Evolutionary conservation across 345 rosid species (phyloP).

Genomic region (Cardiospermum halicacabum): DNA sequence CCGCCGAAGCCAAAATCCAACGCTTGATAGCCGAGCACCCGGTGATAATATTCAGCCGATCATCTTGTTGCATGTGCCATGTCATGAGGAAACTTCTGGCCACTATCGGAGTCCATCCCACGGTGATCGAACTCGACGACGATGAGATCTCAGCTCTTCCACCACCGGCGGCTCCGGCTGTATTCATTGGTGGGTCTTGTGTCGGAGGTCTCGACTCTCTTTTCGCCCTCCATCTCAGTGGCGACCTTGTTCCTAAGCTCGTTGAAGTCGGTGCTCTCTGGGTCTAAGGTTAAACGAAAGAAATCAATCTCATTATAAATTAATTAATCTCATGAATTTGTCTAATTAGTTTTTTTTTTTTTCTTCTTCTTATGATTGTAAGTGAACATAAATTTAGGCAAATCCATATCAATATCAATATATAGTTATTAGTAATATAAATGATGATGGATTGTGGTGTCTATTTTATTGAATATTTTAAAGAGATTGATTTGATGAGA

Average conservation of each 20-base stretch:
- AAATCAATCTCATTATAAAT: no score
- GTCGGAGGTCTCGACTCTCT: slow-evolving; percentile 93
- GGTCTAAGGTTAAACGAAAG: no score
- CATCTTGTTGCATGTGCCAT: slow-evolving; percentile 96
- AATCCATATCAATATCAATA: neutral
- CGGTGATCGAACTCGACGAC: slow-evolving; percentile 90
- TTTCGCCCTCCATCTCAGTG: slow-evolving; percentile 80
- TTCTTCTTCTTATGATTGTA: neutral
- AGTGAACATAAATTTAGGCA: slow-evolving; percentile 14
- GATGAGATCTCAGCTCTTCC: slow-evolving; percentile 72
- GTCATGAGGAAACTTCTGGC: slow-evolving; percentile 82
- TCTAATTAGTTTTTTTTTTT: neutral
- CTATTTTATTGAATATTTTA: no score
- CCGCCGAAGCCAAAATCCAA: slow-evolving; percentile 65
- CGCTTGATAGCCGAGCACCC: slow-evolving; percentile 91
- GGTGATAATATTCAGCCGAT: slow-evolving; percentile 79
- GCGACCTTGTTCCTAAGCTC: slow-evolving; percentile 83
- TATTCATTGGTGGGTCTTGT: slow-evolving; percentile 76
- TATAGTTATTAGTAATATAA: neutral
- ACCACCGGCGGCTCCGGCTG: slow-evolving; percentile 42
- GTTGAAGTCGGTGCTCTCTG: slow-evolving; percentile 83
- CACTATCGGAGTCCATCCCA: slow-evolving; percentile 77
- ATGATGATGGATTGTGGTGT: no score
- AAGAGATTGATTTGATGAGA: neutral
- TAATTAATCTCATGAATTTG: neutral